These are phyloP conservation scores for Lasiodiplodia sp. DNA, from an alignment of 2,329 filamentous ascomycete species.

Conservation along the genomic window DNA sequence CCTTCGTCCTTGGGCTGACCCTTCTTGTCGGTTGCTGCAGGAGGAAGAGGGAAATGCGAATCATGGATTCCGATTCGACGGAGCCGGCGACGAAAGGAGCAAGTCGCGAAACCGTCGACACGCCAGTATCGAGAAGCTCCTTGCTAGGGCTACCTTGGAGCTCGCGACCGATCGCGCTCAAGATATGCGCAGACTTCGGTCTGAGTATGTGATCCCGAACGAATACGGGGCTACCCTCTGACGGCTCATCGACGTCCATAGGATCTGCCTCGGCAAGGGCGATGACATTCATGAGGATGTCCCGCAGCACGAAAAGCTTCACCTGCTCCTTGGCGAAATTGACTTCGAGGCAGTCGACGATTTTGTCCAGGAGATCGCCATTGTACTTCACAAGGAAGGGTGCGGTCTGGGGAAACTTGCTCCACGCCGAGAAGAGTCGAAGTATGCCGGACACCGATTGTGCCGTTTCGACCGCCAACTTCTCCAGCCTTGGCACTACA, in stretches of 20 bases:
- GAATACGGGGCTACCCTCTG: background rate
- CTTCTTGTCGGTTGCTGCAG: conserved; percentile 83
- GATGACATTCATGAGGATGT: conserved; percentile 67
- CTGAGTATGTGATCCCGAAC: conserved; percentile 67
- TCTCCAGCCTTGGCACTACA: conserved; percentile 77
- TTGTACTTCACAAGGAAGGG: conserved; percentile 73
- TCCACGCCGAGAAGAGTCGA: conserved; percentile 82
- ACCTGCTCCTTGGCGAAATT: conserved; percentile 85
- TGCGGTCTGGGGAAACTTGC: conserved; percentile 69
- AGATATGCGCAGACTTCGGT: conserved; percentile 71
- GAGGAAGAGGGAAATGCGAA: conserved; percentile 81
- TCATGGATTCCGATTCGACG: conserved; percentile 74
- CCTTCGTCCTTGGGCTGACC: conserved; percentile 84
- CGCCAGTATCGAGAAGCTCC: conserved; percentile 78
- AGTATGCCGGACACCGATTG: conserved; percentile 87
- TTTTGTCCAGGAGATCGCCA: conserved; percentile 66
- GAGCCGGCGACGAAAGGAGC: conserved; percentile 57
- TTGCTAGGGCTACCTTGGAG: conserved; percentile 69
- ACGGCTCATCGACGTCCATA: conserved; percentile 57
- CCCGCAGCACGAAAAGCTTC: conserved; percentile 77
- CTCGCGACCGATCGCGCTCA: conserved; percentile 61
- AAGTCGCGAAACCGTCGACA: conserved; percentile 77
- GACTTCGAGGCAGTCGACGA: conserved; percentile 75
- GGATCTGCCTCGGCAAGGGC: conserved; percentile 60
- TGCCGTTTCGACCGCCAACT: conserved; percentile 82